A percentile compares a stretch with the other conserved stretches of the same genome.
Evolutionary conservation across 2,329 filamentous ascomycete species (phyloP).

Genomic region (Ophiostoma montium): DNA sequence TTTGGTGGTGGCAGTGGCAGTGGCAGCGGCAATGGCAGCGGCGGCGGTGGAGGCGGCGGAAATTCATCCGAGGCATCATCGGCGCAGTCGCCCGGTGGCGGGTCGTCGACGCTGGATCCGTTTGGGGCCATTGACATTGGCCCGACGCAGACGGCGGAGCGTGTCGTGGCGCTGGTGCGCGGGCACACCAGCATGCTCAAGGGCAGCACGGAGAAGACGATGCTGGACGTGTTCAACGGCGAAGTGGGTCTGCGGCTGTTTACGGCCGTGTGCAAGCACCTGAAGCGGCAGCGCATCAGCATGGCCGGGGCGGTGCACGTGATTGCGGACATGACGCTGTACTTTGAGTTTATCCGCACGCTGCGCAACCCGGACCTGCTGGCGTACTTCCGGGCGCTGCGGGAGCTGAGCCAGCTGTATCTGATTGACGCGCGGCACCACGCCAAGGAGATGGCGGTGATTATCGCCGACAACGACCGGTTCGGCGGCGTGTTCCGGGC

Average conservation of each 20-base stretch:
- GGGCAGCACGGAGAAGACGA: conserved; percentile 92
- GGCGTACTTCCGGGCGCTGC: conserved; percentile 79
- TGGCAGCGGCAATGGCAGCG: neutral
- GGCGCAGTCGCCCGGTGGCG: too few species aligned
- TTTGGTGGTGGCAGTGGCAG: neutral
- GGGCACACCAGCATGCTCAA: conserved; percentile 86
- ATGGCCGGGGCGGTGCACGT: conserved; percentile 81
- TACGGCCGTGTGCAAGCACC: conserved; percentile 84
- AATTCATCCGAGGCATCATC: conserved; percentile 11
- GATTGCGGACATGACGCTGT: conserved; percentile 93
- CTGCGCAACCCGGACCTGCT: conserved; percentile 73
- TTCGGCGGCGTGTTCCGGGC: conserved; percentile 88
- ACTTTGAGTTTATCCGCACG: conserved; percentile 70
- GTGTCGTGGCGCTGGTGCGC: conserved; percentile 72
- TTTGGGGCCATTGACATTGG: conserved; percentile 27
- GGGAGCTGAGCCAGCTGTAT: conserved; percentile 91
- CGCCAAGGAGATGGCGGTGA: conserved; percentile 85
- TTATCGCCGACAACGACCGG: conserved; percentile 82
- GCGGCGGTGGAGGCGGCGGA: conserved; percentile 14
- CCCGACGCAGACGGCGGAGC: conserved; percentile 63
- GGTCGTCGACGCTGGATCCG: conserved; percentile 11
- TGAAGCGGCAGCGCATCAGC: conserved; percentile 88
- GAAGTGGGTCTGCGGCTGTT: conserved; percentile 92
- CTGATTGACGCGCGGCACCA: conserved; percentile 77
- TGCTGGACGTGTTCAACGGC: conserved; percentile 96